phyloP scores from a whole-genome alignment of 2,329 filamentous ascomycete species.

The Neodidymelliopsis sp. region DNA sequence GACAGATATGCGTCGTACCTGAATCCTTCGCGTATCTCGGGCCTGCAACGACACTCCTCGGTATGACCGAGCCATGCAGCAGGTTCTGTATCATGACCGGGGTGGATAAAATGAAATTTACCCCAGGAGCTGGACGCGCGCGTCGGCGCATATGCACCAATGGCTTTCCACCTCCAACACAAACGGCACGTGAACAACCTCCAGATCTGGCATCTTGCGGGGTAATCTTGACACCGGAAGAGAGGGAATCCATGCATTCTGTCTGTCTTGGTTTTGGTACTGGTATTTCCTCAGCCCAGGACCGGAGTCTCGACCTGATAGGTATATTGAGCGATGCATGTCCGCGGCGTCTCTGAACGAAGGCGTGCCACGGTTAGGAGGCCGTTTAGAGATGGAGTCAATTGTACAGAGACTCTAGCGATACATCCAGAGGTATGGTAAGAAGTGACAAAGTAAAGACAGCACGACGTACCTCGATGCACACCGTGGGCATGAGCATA shows the following conservation, averaged over 20 bases:
- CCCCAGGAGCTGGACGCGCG: constrained; percentile 8
- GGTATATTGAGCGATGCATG: constrained; percentile 5
- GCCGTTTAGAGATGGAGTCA: too few relatives aligned
- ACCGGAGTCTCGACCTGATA: constrained; percentile 10
- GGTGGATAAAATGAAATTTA: constrained; percentile 14
- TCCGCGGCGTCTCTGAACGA: background rate
- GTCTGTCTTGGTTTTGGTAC: background rate
- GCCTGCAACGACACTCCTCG: background rate
- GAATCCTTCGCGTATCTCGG: background rate
- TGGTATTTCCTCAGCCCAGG: background rate
- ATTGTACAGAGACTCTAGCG: too few relatives aligned
- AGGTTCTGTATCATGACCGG: background rate
- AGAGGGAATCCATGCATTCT: constrained; percentile 1
- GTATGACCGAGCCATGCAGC: constrained; percentile 4
- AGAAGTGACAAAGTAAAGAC: too few relatives aligned
- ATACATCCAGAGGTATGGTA: too few relatives aligned
- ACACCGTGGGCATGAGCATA: too few relatives aligned
- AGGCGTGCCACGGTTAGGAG: too few relatives aligned
- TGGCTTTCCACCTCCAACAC: background rate
- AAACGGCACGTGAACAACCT: background rate
- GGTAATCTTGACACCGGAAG: background rate
- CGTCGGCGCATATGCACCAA: constrained; percentile 4
- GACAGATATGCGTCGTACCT: background rate
- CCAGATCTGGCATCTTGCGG: background rate
- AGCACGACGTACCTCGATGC: too few relatives aligned